phyloP scores from a whole-genome alignment of 1,284 basidiomycete genomes.

The Xerocomus minutiporus region DNA sequence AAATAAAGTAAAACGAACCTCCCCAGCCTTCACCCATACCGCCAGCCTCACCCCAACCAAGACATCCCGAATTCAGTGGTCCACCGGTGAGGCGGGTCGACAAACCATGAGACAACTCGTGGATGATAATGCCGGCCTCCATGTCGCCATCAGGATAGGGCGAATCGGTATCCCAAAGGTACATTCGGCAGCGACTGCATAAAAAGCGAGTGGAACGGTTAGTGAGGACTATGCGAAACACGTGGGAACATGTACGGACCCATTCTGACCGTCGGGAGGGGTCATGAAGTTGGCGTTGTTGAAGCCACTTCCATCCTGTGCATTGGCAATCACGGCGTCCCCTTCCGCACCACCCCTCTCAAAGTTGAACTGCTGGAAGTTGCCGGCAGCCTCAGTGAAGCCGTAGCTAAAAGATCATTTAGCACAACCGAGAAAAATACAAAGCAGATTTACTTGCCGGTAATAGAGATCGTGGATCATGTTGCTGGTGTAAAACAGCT shows the following conservation, averaged over 20 bases:
- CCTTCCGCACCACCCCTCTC: conserved; percentile 81
- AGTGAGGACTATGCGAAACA: background rate
- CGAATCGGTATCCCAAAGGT: conserved; percentile 86
- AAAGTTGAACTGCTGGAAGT: conserved; percentile 98
- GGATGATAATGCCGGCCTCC: conserved; percentile 91
- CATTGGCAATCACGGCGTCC: conserved; percentile 91
- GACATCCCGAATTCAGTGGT: conserved; percentile 86
- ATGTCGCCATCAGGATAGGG: conserved; percentile 94
- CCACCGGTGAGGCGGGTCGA: conserved; percentile 94
- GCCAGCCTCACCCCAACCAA: conserved; percentile 93
- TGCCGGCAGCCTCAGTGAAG: conserved; percentile 87
- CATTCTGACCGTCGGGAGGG: conserved; percentile 65
- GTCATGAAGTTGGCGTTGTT: conserved; percentile 89
- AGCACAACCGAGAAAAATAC: conserved; percentile 17
- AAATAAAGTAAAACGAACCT: conserved; percentile 36
- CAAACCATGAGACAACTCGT: conserved; percentile 85
- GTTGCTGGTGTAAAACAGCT: conserved; percentile 93
- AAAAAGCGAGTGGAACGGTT: conserved; percentile 19
- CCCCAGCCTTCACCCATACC: conserved; percentile 98
- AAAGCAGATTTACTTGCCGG: conserved; percentile 34
- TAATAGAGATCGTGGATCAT: conserved; percentile 75
- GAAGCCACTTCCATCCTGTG: conserved; percentile 90
- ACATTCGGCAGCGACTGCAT: conserved; percentile 93
- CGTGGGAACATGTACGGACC: conserved; percentile 25
- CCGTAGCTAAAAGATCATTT: conserved; percentile 53